Conservation (phyloP, 495 filamentous ascomycete genomes). For the Articulospora tetracladia region DNA sequence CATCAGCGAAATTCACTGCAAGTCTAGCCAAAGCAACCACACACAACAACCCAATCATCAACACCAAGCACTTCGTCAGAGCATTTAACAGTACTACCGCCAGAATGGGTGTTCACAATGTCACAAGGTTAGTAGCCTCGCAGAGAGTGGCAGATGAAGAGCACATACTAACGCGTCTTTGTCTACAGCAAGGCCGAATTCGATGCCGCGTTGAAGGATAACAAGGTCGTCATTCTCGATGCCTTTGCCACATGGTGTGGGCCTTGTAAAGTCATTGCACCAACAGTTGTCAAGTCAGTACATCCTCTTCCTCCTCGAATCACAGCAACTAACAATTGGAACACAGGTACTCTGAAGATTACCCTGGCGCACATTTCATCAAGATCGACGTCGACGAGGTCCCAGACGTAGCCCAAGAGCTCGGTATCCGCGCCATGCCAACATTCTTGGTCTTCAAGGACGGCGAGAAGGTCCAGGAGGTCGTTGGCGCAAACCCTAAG, state of each 20-base stretch:
- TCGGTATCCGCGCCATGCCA: slow-evolving; percentile 91
- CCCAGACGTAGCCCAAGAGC: slow-evolving; percentile 69
- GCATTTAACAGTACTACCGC: slow-evolving; percentile 42
- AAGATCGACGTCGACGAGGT: slow-evolving; percentile 92
- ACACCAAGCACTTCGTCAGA: slow-evolving; percentile 5
- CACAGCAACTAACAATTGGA: slow-evolving; percentile 5
- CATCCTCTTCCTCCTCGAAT: slow-evolving; percentile 2
- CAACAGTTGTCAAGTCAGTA: slow-evolving; percentile 60
- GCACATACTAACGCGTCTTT: slow-evolving; percentile 15
- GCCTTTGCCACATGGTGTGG: slow-evolving; percentile 92
- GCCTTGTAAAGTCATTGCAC: slow-evolving; percentile 88
- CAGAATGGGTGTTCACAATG: slow-evolving; percentile 55
- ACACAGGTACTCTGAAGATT: slow-evolving; percentile 48
- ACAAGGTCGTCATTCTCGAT: slow-evolving; percentile 73
- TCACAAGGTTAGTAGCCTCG: slow-evolving; percentile 37
- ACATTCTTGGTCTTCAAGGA: slow-evolving; percentile 86
- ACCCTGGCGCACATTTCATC: slow-evolving; percentile 64
- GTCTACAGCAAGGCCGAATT: slow-evolving; percentile 57
- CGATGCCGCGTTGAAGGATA: slow-evolving; percentile 45
- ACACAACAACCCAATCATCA: background rate
- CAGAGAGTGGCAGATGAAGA: background rate
- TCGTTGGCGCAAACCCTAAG: slow-evolving; percentile 78
- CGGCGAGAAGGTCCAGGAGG: slow-evolving; percentile 60
- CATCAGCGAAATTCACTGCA: slow-evolving; percentile 5
- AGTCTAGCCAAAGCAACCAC: background rate